Evolutionary conservation across 2,329 filamentous ascomycete species (phyloP).

Genomic region (Hypoxylon sp.): DNA sequence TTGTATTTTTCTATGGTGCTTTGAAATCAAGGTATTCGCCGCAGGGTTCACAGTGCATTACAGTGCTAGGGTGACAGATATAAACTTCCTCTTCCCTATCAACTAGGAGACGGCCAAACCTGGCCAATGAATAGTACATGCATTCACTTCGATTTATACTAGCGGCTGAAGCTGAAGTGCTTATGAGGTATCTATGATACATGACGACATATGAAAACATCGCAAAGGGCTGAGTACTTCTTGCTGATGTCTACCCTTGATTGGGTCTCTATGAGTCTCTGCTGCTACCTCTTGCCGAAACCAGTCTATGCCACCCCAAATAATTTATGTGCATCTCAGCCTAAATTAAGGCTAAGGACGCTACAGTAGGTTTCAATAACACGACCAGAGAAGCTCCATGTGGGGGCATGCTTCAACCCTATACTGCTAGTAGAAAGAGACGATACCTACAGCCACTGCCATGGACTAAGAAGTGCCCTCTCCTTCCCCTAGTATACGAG

Average conservation of each 20-base stretch:
- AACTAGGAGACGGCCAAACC: not conserved
- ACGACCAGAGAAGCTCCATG: conserved; percentile 1
- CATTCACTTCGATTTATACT: conserved; percentile 8
- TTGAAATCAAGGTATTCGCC: no score
- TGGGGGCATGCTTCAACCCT: not conserved
- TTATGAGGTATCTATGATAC: conserved; percentile 27
- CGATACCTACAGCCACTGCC: not conserved
- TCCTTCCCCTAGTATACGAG: conserved; percentile 75
- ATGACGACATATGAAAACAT: conserved; percentile 15
- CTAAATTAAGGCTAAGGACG: conserved; percentile 1
- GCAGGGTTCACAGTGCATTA: no score
- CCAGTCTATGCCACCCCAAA: conserved; percentile 27
- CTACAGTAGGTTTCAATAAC: not conserved
- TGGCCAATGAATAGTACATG: not conserved
- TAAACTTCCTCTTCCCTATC: not conserved
- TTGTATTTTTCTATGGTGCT: no score
- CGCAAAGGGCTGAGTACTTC: conserved; percentile 9
- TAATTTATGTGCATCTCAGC: conserved; percentile 7
- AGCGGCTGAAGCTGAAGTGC: not conserved
- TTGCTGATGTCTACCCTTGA: conserved; percentile 2
- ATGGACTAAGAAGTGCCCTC: conserved; percentile 39
- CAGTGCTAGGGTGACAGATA: not conserved
- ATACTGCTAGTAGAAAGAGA: not conserved
- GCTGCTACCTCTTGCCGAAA: conserved; percentile 19
- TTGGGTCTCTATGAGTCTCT: not conserved